Evolutionary conservation across 1,139 yeast genomes (phyloP).

Genomic region (Insectozyma bohioensis): DNA sequence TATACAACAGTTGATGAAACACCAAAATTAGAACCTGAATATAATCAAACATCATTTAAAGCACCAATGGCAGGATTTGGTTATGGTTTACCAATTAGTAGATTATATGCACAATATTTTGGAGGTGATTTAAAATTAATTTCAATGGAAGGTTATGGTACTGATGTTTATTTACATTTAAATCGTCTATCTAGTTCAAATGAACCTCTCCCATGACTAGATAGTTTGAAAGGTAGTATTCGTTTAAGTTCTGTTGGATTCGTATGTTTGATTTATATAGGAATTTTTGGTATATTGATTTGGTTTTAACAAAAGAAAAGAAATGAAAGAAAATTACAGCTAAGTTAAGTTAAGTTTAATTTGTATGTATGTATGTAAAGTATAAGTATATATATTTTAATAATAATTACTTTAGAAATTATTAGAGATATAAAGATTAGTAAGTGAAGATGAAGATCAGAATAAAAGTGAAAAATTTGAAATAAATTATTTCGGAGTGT

Average conservation of each 20-base stretch:
- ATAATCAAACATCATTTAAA: conserved; percentile 56
- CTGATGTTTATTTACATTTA: conserved; percentile 85
- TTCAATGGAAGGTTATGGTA: conserved; percentile 93
- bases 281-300: not conserved
- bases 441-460: too few species aligned
- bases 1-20: conserved; percentile 83
- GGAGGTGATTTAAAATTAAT: conserved; percentile 88
- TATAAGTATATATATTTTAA: too few species aligned
- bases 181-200: conserved; percentile 52
- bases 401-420: too few species aligned
- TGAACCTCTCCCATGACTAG: conserved; percentile 43
- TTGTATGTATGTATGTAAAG: too few species aligned
- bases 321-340: too few species aligned
- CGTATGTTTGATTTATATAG: not conserved
- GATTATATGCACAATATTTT: conserved; percentile 85
- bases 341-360: too few species aligned
- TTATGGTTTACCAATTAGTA: conserved; percentile 83
- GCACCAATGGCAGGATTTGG: conserved; percentile 98
- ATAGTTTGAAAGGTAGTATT: conserved; percentile 10
- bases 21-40: conserved; percentile 64
- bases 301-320: not conserved
- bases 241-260: conserved; percentile 5
- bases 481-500: too few species aligned
- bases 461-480: too few species aligned
- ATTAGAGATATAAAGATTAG: too few species aligned